Base-by-base conservation (phyloP, 495 filamentous ascomycete genomes). In the Coniosporium apollinis region DNA sequence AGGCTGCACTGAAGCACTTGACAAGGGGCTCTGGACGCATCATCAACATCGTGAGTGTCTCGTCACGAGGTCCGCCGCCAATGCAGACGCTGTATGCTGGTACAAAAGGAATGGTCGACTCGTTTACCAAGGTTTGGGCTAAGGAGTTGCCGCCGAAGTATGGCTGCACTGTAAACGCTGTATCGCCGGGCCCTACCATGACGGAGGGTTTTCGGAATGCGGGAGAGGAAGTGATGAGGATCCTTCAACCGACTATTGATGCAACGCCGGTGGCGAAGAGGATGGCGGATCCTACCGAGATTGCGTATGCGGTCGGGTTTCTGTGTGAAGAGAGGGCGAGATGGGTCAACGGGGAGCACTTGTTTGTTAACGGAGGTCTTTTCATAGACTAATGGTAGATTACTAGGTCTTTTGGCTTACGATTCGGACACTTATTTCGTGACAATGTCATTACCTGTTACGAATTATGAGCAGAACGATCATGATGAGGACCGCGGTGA, bases 301-400 rank as follows among this genome's bases (percentile, higher is more conserved):
- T 62, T 41, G 58, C 59, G 0, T 60, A 42, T 49, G 57, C 56
- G 5, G 58, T 62, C 24, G 45, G 30, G 3, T 52, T 58, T 33
- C 33, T 62, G 10, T 56, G 54, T 17, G 47, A 55, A 38, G 50
- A 55, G 14, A 38, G 50, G 35, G 57, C 57, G 15, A 50, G 59
- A 18, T 62, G 59, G 59, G 47, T 62, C 5, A 60, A 59, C 40
- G 59, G 59, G 8, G 33, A 44, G 8, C 47, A 60, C 48, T 15
- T 62, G 19, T 46, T 48, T 43, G 56, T 53, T 20, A 51, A 47
- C 28, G 55, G 58, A 8, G 58, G 58, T 1, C 38, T 58, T 30
- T 57, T 50, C 25, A 43, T 54, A n/a, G 36, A 30, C 20, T 38
- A 18, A 38, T 8, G 7, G 24, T 13, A 13, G 24, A 7, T 26